A percentile compares a stretch with the other conserved stretches of the same genome.
Conservation (phyloP, 306 rosid species). For the Heteromeles arbutifolia region DNA sequence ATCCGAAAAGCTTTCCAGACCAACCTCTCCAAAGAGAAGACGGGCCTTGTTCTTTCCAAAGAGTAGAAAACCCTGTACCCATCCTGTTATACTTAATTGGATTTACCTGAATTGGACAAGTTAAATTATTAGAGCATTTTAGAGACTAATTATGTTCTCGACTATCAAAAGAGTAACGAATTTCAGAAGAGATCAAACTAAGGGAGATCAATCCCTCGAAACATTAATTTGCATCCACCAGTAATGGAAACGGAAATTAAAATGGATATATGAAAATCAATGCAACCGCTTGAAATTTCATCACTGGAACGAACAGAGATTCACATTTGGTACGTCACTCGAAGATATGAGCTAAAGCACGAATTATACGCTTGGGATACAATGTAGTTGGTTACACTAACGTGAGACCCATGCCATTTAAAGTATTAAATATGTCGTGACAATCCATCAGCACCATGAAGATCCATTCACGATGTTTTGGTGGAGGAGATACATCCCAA, state of each 20-base stretch:
- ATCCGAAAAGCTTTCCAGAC: conserved; percentile 65
- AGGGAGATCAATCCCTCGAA: not conserved
- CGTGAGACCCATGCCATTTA: not conserved
- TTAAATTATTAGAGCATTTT: not conserved
- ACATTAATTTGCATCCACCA: not conserved
- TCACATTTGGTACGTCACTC: not conserved
- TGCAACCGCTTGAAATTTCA: not conserved
- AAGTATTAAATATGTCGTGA: not conserved
- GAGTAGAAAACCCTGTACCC: conserved; percentile 47
- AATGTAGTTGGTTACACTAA: not conserved
- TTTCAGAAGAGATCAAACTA: not conserved
- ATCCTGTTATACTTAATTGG: conserved; percentile 52
- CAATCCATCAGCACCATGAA: not conserved
- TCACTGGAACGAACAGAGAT: not conserved
- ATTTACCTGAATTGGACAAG: conserved; percentile 33
- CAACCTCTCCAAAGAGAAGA: conserved; percentile 76
- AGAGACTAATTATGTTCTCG: not conserved
- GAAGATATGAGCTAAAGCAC: not conserved
- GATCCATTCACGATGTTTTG: too few species aligned
- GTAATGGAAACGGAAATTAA: not conserved
- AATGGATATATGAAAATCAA: not conserved
- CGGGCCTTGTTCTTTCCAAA: conserved; percentile 66
- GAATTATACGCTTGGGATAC: too few species aligned
- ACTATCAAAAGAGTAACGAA: not conserved
- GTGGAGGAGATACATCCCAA: not conserved